Conservation (phyloP, 129 eudicot genomes). For the Escallonia rubra region DNA sequence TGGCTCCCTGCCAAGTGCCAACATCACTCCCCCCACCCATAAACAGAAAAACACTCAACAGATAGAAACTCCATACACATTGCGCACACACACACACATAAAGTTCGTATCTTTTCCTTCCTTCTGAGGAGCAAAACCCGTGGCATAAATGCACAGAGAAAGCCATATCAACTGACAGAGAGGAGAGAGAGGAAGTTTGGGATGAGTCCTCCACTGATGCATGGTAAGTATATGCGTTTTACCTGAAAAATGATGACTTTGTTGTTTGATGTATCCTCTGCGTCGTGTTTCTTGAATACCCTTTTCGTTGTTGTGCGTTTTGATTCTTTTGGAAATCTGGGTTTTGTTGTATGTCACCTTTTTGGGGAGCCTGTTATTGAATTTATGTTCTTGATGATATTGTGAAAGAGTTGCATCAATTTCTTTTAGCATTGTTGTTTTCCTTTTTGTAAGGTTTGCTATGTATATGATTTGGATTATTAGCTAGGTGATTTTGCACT, state of each 20-base stretch:
- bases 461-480: constrained; percentile 1
- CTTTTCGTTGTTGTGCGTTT: background rate
- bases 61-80: background rate
- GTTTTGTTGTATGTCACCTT: background rate
- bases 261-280: background rate
- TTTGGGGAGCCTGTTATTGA: background rate
- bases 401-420: background rate
- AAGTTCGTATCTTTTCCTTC: constrained; percentile 20
- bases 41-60: background rate
- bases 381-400: background rate
- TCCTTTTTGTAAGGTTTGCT: background rate
- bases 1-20: background rate
- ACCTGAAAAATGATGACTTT: background rate
- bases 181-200: background rate
- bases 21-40: background rate
- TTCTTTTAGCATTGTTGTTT: background rate
- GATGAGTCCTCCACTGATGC: background rate
- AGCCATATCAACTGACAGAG: background rate
- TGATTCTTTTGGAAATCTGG: too few species aligned
- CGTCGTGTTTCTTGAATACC: background rate
- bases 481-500: background rate
- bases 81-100: too few species aligned
- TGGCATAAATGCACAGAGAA: background rate
- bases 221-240: background rate
- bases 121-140: constrained; percentile 6